Evolutionary conservation across 2,329 filamentous ascomycete genomes (phyloP), one percentile per base, ranked within the genome.

Genomic region (Paecilomyces niveus): DNA sequence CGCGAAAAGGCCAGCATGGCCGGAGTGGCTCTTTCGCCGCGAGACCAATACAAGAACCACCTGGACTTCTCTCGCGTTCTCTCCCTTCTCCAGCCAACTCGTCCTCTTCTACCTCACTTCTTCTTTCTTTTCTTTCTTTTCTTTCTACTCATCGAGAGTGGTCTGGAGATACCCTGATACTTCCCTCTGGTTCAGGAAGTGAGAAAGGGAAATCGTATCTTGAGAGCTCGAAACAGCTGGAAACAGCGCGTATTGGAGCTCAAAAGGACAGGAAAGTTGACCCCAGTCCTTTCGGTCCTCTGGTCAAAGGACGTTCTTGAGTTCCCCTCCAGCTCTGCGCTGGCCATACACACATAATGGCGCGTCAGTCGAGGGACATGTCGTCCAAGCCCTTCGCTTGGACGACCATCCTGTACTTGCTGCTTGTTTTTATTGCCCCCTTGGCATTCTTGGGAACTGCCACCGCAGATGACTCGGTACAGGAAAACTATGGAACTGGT

Each of bases 381-480:
- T 84, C 81, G 82, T 85, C 79, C 81, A 88, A 84, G 83, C 86
- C 83, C 75, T 92, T 81, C 81, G 88, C 87, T 82, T 97, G 83
- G 92, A 91, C 85, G 80, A 85, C 94, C 74, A 81, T 96, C 78
- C 88, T 92, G 80, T 97, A 96, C 82, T 88, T 97, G 70, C 85
- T 91, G 74, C 85, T 96, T 64, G 85, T 97, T 66, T 90, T 99
- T 70, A 86, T 87, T 69, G 84, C 89, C 64, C 92, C 92, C 67
- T 83, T 96, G 72, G 89, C 92, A 65, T 88, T 97, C 73, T 85
- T 96, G 67, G 86, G 89, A 78, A 83, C 83, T 64, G 87, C 83
- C 67, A 84, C 87, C 66, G 93, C 88, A 61, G 85, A 88, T 62
- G 86, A 88, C 62, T 76, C 81, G 58, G 62, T 83, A 65, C 81